Evolutionary conservation across 1,139 yeast species (phyloP).

Genomic region (Hansenula lynferdii): DNA sequence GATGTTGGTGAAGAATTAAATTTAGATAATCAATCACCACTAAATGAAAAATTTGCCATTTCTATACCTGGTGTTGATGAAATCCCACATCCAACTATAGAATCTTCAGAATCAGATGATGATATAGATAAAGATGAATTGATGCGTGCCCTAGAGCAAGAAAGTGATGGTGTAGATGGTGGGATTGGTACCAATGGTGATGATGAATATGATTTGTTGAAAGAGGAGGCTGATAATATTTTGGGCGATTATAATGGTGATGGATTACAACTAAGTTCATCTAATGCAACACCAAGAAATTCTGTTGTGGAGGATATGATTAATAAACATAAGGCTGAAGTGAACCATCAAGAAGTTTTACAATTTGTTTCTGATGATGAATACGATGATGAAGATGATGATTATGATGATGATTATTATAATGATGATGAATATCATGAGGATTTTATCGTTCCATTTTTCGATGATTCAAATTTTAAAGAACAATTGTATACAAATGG

Average conservation of each 20-base stretch:
- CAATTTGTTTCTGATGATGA: slow-evolving; percentile 17
- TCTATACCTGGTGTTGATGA: slow-evolving; percentile 11
- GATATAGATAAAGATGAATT: slow-evolving; percentile 72
- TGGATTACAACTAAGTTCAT: slow-evolving; percentile 24
- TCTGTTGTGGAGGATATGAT: slow-evolving; percentile 23
- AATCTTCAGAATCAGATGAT: slow-evolving; percentile 48
- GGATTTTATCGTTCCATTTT: slow-evolving; percentile 31
- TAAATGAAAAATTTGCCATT: slow-evolving; percentile 2
- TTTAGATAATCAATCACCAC: neutral
- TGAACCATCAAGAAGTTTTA: slow-evolving; percentile 15
- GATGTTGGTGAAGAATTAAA: slow-evolving; percentile 66
- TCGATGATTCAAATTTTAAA: slow-evolving; percentile 30
- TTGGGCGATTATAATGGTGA: slow-evolving; percentile 33
- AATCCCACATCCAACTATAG: slow-evolving; percentile 18
- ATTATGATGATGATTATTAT: slow-evolving; percentile 28
- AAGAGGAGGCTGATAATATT: slow-evolving; percentile 42
- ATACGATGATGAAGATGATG: slow-evolving; percentile 15
- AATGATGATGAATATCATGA: slow-evolving; percentile 2
- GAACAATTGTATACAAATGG: slow-evolving; percentile 12
- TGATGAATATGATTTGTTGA: slow-evolving; percentile 48
- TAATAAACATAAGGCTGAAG: slow-evolving; percentile 17
- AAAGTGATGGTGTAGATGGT: slow-evolving; percentile 36
- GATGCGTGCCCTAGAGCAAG: slow-evolving; percentile 64
- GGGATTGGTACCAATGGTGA: slow-evolving; percentile 46
- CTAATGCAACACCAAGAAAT: slow-evolving; percentile 24